Percentiles rank a stretch among this genome's conserved stretches.
phyloP scores from a whole-genome alignment of 306 rosid genomes.

The Inga laurina region DNA sequence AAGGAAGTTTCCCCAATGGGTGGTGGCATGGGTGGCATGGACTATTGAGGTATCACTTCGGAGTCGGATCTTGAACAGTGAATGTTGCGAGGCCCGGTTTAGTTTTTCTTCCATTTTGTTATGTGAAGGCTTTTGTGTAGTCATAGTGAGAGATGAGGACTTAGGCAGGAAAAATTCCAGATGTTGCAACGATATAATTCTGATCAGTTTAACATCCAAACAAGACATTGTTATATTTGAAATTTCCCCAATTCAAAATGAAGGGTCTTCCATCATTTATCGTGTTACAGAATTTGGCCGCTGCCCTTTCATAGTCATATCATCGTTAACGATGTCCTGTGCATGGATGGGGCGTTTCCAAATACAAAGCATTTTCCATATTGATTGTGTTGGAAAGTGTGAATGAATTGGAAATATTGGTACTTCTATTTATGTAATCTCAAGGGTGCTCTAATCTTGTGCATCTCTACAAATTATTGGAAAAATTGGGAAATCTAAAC shows the following conservation, averaged over 20 bases:
- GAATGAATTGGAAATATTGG: too few relatives aligned
- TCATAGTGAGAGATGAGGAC: constrained; percentile 41
- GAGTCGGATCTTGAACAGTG: background rate
- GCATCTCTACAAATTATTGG: too few relatives aligned
- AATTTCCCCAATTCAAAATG: background rate
- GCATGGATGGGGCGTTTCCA: too few relatives aligned
- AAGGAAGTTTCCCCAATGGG: constrained; percentile 66
- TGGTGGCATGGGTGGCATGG: constrained; percentile 48
- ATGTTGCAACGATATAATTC: constrained; percentile 17
- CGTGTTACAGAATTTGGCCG: background rate
- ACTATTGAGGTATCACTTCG: constrained; percentile 20
- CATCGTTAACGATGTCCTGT: background rate
- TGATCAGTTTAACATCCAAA: background rate
- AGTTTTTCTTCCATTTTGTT: background rate
- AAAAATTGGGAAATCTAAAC: too few relatives aligned
- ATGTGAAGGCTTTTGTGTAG: constrained; percentile 54
- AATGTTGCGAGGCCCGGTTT: constrained; percentile 26
- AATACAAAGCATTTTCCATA: too few relatives aligned
- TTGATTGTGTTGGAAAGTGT: too few relatives aligned
- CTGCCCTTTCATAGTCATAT: background rate
- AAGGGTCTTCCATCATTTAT: background rate
- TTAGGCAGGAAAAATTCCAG: constrained; percentile 43
- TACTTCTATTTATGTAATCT: too few relatives aligned
- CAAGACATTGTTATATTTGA: background rate
- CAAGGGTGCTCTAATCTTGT: too few relatives aligned